Evolutionary conservation across 805 yeast genomes (phyloP), one percentile per base, ranked within the genome.

Genomic region (Kazachstania viticola): DNA sequence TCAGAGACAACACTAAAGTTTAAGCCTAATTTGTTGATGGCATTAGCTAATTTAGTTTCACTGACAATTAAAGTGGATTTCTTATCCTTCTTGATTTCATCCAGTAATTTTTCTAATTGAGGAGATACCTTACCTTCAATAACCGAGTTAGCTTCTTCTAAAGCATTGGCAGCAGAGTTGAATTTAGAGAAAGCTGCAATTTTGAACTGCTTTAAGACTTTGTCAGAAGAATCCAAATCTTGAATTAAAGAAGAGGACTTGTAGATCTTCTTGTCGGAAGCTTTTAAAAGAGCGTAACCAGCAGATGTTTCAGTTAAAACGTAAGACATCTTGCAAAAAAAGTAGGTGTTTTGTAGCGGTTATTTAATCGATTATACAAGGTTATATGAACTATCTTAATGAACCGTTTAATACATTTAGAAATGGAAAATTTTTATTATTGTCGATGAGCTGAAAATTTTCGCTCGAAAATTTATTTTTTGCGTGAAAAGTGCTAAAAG

Each of bases 281-380:
- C 95, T 68, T 91, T 91, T 58, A 91, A 74, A 56, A 91, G 72
- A 56, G 98, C 98, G 61, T 91, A 91, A 56, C 98, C 98, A 32
- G 98, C 98, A 42, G 98, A 82, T 44, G 98, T 91, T 69, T 91
- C 98, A 39, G 97, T 81, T 60, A 88, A 75, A 55, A 88, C 85
- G 72, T 68, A 81, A 42, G 91, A 79, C 93, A 81, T 81, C 30
- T 21, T 35, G 7, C n/a, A n/a, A n/a, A n/a, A n/a, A n/a, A n/a
- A n/a, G n/a, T n/a, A n/a, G n/a, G n/a, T n/a, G n/a, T n/a, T n/a
- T n/a, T n/a, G n/a, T n/a, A n/a, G n/a, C n/a, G n/a, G n/a, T n/a
- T n/a, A n/a, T n/a, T n/a, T n/a, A n/a, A n/a, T n/a, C n/a, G n/a
- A n/a, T n/a, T n/a, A n/a, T n/a, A n/a, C n/a, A n/a, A n/a, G n/a